These are phyloP conservation scores for Parachaetomium inaequale DNA, from an alignment of 495 filamentous ascomycete species.

Conservation along the genomic window DNA sequence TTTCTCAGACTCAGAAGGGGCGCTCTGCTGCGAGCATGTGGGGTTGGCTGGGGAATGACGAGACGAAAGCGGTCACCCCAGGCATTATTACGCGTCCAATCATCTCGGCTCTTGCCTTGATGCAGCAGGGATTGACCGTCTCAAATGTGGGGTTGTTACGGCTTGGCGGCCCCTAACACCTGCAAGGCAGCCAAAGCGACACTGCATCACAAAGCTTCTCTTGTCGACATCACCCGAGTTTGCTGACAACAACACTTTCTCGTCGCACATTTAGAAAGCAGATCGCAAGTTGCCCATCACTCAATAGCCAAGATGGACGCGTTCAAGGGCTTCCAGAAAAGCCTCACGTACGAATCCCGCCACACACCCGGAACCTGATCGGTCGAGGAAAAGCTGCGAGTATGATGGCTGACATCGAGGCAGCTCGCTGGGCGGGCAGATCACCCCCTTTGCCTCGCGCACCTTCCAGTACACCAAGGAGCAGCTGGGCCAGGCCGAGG, in stretches of 20 bases:
- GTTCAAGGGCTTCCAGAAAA: slow-evolving; percentile 38
- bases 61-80: slow-evolving; percentile 2
- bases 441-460: slow-evolving; percentile 88
- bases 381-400: not conserved
- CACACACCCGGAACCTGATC: not conserved
- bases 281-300: not conserved
- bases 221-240: not conserved
- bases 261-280: not conserved
- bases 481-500: slow-evolving; percentile 90
- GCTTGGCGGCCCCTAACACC: slow-evolving; percentile 11
- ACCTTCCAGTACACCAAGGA: slow-evolving; percentile 97
- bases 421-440: slow-evolving; percentile 48
- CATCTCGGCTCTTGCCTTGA: not conserved
- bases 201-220: not conserved
- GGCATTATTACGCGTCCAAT: slow-evolving; percentile 5
- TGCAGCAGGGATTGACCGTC: slow-evolving; percentile 17
- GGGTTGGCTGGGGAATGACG: not conserved
- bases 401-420: slow-evolving; percentile 21
- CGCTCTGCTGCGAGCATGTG: not conserved
- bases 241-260: not conserved
- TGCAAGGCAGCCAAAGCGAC: not conserved
- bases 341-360: slow-evolving; percentile 28
- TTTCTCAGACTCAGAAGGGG: not conserved
- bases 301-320: slow-evolving; percentile 29
- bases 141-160: slow-evolving; percentile 10